Conservation (phyloP, 2,329 filamentous ascomycete genomes). For the Chrysoporthe austroafricana region DNA sequence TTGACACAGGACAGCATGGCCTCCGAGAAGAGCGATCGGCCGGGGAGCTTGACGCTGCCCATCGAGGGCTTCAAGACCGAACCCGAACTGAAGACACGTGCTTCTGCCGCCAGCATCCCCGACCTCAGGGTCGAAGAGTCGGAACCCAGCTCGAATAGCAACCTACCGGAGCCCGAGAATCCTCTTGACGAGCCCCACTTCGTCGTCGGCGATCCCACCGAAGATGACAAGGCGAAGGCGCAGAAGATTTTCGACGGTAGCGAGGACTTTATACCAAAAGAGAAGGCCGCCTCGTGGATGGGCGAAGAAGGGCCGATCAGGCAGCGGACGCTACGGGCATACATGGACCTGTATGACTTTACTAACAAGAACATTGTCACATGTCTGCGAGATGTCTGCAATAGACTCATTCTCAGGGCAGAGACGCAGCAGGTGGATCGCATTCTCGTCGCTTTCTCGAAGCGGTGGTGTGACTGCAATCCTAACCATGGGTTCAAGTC, state of each 20-base stretch:
- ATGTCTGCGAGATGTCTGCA: slow-evolving; percentile 79
- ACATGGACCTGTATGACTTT: slow-evolving; percentile 93
- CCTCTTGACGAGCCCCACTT: slow-evolving; percentile 63
- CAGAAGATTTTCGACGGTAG: slow-evolving; percentile 82
- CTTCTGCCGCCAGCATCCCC: slow-evolving; percentile 42
- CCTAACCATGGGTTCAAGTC: slow-evolving; percentile 91
- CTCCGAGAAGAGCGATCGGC: slow-evolving; percentile 39
- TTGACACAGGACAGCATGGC: slow-evolving; percentile 27
- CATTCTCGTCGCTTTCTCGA: slow-evolving; percentile 86
- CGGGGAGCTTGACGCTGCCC: slow-evolving; percentile 46
- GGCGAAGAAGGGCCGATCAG: slow-evolving; percentile 71
- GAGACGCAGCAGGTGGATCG: slow-evolving; percentile 98
- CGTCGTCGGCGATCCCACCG: slow-evolving; percentile 61
- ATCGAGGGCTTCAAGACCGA: slow-evolving; percentile 47
- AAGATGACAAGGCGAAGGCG: slow-evolving; percentile 77
- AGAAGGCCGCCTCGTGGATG: slow-evolving; percentile 84
- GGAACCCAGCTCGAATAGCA: slow-evolving; percentile 42
- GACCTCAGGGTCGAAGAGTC: slow-evolving; percentile 50
- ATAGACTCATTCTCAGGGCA: slow-evolving; percentile 78
- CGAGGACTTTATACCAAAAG: slow-evolving; percentile 78
- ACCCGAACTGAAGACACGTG: slow-evolving; percentile 36
- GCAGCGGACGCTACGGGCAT: slow-evolving; percentile 68
- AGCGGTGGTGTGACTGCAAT: slow-evolving; percentile 93
- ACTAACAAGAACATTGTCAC: slow-evolving; percentile 77
- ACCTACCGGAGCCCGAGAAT: slow-evolving; percentile 37